Percentiles rank a stretch among this genome's conserved stretches.
These are phyloP conservation scores for Phanerochaete carnosa DNA, from an alignment of 768 basidiomycete genomes.

Conservation along the genomic window DNA sequence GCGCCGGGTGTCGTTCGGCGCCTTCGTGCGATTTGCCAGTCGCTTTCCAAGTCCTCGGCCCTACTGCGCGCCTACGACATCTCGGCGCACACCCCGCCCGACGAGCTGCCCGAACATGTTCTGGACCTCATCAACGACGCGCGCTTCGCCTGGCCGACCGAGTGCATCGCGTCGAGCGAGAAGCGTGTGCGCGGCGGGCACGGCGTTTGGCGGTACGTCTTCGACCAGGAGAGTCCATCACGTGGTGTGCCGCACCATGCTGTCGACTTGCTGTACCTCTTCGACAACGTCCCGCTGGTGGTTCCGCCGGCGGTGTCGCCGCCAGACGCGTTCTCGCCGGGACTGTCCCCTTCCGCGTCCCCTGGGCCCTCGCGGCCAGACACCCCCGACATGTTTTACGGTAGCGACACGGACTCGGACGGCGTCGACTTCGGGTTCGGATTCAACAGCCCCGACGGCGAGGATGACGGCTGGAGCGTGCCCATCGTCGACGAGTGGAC, in stretches of 20 bases:
- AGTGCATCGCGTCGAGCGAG: constrained; percentile 53
- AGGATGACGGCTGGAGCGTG: constrained; percentile 45
- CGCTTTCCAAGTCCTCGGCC: constrained; percentile 54
- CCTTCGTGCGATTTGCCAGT: constrained; percentile 73
- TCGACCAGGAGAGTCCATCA: constrained; percentile 75
- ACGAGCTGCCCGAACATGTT: constrained; percentile 64
- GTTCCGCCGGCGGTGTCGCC: constrained; percentile 21
- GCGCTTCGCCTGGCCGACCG: constrained; percentile 74
- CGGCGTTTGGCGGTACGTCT: constrained; percentile 78
- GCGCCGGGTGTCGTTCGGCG: constrained; percentile 58
- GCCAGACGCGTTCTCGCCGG: constrained; percentile 23
- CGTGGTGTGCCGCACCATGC: constrained; percentile 66
- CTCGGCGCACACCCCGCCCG: constrained; percentile 51
- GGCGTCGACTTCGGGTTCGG: constrained; percentile 22
- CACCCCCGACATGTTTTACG: constrained; percentile 29
- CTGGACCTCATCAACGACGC: constrained; percentile 76
- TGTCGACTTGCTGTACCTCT: constrained; percentile 73
- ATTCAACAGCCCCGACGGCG: constrained; percentile 31
- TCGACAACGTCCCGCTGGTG: constrained; percentile 68
- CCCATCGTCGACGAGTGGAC: constrained; percentile 64
- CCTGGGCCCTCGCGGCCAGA: constrained; percentile 9
- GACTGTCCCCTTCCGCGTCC: background rate
- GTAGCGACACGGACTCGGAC: constrained; percentile 30
- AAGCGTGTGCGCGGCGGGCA: constrained; percentile 48
- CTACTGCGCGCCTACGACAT: constrained; percentile 75